phyloP scores from a whole-genome alignment of 2,329 filamentous ascomycete species.

The Rhinocladiella mackenziei region DNA sequence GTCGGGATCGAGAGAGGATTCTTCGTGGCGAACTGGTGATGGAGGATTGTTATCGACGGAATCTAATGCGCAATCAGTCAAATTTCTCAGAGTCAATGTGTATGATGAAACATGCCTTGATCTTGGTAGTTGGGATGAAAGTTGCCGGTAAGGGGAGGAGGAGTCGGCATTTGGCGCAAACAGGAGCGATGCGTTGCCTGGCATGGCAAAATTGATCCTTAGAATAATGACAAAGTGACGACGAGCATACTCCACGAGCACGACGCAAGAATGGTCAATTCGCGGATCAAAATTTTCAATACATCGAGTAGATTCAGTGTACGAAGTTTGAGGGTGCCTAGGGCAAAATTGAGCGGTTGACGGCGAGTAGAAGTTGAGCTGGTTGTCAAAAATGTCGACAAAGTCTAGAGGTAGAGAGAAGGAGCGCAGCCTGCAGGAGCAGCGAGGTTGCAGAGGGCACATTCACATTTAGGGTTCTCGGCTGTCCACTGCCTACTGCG shows the following conservation, averaged over 20 bases:
- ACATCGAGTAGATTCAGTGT: slow-evolving; percentile 33
- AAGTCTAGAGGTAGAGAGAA: slow-evolving; percentile 15
- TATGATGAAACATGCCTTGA: slow-evolving; percentile 22
- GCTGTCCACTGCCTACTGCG: no score
- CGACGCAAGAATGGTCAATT: slow-evolving; percentile 35
- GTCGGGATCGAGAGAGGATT: slow-evolving; percentile 9
- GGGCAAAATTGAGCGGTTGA: slow-evolving; percentile 40
- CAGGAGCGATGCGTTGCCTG: slow-evolving; percentile 24
- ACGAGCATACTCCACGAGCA: slow-evolving; percentile 35
- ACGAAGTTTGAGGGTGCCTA: slow-evolving; percentile 45
- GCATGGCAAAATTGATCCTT: slow-evolving; percentile 29
- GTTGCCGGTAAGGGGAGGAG: slow-evolving; percentile 22
- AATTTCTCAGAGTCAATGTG: slow-evolving; percentile 2
- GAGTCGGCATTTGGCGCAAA: slow-evolving; percentile 26
- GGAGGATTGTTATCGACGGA: slow-evolving; percentile 8
- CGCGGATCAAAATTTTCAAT: slow-evolving; percentile 41
- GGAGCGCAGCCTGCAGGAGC: slow-evolving; percentile 2
- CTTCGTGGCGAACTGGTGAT: slow-evolving; percentile 8
- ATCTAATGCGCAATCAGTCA: slow-evolving; percentile 9
- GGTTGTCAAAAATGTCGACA: slow-evolving; percentile 16
- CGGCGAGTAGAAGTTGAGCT: slow-evolving; percentile 16
- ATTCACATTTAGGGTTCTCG: no score
- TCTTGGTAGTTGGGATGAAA: slow-evolving; percentile 18
- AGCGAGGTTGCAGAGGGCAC: neutral
- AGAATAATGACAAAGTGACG: slow-evolving; percentile 17